These are phyloP conservation scores for Colletotrichum eleusines DNA, from an alignment of 2,329 filamentous ascomycete species.

Conservation along the genomic window DNA sequence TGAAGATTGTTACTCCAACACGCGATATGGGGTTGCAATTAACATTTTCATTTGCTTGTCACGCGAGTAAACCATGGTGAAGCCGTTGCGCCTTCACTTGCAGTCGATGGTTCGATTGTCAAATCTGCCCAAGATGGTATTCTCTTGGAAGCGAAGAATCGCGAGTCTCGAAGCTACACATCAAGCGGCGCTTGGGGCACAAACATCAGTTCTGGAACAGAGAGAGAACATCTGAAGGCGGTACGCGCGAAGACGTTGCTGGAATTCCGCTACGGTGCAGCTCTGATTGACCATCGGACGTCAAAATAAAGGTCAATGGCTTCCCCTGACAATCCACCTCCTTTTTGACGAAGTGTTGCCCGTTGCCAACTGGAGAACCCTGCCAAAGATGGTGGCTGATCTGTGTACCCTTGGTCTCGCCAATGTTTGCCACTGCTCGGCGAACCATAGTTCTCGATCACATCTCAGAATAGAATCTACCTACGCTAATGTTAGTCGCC, in stretches of 20 bases:
- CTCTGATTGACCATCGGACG: not conserved
- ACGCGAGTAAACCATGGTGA: not conserved
- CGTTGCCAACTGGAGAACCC: constrained; percentile 5
- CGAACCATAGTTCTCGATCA: constrained; percentile 8
- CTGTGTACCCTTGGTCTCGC: constrained; percentile 12
- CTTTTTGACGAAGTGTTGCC: not conserved
- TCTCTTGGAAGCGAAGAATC: no score
- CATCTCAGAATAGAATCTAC: not conserved
- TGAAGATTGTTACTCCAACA: not conserved
- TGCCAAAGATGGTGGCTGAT: constrained; percentile 11
- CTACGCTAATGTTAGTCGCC: not conserved
- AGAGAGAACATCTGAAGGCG: not conserved
- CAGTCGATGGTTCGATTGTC: not conserved
- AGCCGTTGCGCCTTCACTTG: not conserved
- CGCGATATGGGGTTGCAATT: no score
- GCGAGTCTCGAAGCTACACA: not conserved
- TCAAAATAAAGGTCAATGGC: not conserved
- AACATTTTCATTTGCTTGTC: not conserved
- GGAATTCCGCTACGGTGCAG: not conserved
- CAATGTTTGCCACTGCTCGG: not conserved
- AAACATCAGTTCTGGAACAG: no score
- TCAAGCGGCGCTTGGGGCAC: no score
- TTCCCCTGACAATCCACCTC: constrained; percentile 1
- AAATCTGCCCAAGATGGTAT: no score
- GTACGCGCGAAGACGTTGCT: no score